Evolutionary conservation across 108 stramenopile genomes (phyloP), one percentile per base, ranked within the genome.

Genomic region (Parietichytrium sp.): DNA sequence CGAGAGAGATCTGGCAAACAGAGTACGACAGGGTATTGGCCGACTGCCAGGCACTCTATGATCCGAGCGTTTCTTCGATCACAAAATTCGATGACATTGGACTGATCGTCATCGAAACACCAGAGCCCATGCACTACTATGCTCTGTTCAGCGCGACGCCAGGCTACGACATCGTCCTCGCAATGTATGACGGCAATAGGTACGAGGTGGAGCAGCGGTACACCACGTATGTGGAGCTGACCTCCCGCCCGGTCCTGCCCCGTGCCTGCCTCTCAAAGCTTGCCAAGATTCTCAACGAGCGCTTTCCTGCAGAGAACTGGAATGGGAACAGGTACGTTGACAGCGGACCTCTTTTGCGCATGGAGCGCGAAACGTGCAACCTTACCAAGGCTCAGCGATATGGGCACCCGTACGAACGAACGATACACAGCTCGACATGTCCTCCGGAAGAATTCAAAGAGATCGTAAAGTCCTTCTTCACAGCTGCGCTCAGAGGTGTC

Each of bases 151-250:
- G 38, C 61, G 42, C 13, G 38, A 72, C 15, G 10, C 61, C 61
- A 8, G 61, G 45, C 36, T n/a, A n/a, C n/a, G 61, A 72, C 2
- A 25, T 72, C 42, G 61, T 72, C 20, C 20, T 72, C 38, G 61
- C 61, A 6, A 16, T 72, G 20, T 72, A 72, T 25, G 61, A 72
- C 2, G 61, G 61, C 29, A 72, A 72, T 2, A 33, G 61, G 38
- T 72, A 72, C 33, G 61, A 72, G 61, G 38, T 72, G 10, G 61
- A 72, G 42, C 61, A 72, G 42, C 61, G 61, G 1, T 72, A 72
- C 42, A 45, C 61, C 4, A 72, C 61, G 20, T 72, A 72, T 1
- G 61, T 72, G 13, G 61, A 72, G 61, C 33, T 72, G 10, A 45
- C 38, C 61, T 72, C 61, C 16, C 61, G 61, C 20, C 61, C 61